phyloP scores from a whole-genome alignment of 139 green algal species.

The Edaphochlamys debaryana region DNA sequence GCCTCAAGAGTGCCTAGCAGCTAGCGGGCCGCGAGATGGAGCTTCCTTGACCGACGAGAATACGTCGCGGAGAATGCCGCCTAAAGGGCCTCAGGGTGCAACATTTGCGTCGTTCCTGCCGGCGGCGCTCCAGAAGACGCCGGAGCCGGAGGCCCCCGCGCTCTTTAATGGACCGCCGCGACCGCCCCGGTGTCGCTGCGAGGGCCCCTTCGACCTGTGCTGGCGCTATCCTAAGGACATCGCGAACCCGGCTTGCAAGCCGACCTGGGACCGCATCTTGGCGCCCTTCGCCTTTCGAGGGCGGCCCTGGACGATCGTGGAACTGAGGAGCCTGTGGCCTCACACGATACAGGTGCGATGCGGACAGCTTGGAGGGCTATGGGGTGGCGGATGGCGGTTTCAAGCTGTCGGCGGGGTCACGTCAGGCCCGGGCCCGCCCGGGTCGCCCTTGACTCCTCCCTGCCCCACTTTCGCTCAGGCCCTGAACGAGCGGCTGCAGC shows the following conservation, averaged over 20 bases:
- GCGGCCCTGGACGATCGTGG: constrained; percentile 21
- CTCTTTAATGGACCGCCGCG: background rate
- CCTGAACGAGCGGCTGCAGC: constrained; percentile 17
- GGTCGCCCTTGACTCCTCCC: too few species aligned
- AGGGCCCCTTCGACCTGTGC: constrained; percentile 28
- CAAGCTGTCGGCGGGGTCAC: too few species aligned
- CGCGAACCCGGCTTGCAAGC: constrained; percentile 20
- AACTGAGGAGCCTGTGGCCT: constrained; percentile 20
- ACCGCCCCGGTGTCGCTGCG: constrained; percentile 13
- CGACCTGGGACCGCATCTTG: constrained; percentile 17
- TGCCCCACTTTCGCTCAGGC: background rate
- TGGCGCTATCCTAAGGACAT: background rate
- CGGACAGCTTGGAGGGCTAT: too few species aligned
- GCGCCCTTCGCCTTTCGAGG: constrained; percentile 18
- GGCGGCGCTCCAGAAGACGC: background rate
- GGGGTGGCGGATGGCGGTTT: too few species aligned
- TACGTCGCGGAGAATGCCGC: background rate
- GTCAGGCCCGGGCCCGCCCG: too few species aligned
- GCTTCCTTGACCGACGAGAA: too few species aligned
- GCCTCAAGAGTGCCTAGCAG: too few species aligned
- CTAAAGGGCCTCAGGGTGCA: background rate
- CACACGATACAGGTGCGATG: constrained; percentile 30
- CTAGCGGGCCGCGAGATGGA: too few species aligned
- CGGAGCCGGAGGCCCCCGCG: background rate
- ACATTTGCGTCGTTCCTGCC: constrained; percentile 22